These are phyloP conservation scores for Claviceps spartinae DNA, from an alignment of 2,329 filamentous ascomycete species.

Conservation along the genomic window DNA sequence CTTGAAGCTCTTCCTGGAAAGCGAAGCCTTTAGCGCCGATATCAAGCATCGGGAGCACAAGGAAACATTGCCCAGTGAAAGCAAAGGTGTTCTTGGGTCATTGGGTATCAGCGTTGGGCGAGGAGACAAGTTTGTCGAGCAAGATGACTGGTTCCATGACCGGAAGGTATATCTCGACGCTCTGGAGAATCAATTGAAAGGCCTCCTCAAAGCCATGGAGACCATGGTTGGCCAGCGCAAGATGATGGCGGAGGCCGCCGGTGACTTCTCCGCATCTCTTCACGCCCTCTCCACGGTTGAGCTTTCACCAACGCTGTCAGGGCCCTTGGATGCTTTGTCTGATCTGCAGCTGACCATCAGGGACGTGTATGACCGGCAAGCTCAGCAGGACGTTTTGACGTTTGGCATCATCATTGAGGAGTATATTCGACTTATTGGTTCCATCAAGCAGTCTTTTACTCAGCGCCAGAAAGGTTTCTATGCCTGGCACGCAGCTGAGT, in stretches of 20 bases:
- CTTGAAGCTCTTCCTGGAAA: constrained; percentile 92
- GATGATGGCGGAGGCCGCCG: constrained; percentile 82
- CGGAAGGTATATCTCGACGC: constrained; percentile 90
- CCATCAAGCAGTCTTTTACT: constrained; percentile 81
- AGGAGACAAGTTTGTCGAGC: constrained; percentile 84
- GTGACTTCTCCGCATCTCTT: constrained; percentile 86
- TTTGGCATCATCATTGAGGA: constrained; percentile 96
- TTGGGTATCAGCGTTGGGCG: constrained; percentile 68
- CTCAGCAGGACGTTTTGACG: constrained; percentile 90
- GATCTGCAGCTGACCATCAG: constrained; percentile 88
- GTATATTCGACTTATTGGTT: constrained; percentile 91
- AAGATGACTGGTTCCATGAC: constrained; percentile 99
- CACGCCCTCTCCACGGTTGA: constrained; percentile 87
- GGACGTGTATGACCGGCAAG: constrained; percentile 91
- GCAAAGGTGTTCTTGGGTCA: constrained; percentile 82
- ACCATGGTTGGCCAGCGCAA: constrained; percentile 85
- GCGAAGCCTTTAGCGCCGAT: constrained; percentile 88
- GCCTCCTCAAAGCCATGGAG: constrained; percentile 85
- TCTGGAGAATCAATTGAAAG: constrained; percentile 80
- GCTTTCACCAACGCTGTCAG: constrained; percentile 75
- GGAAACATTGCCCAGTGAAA: constrained; percentile 74
- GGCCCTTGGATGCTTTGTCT: constrained; percentile 79
- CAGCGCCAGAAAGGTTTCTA: constrained; percentile 95
- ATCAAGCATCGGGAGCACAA: constrained; percentile 95
- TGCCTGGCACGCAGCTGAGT: constrained; percentile 83